Conservation (phyloP, 768 basidiomycete genomes). For the Fomitopsis pulvina region DNA sequence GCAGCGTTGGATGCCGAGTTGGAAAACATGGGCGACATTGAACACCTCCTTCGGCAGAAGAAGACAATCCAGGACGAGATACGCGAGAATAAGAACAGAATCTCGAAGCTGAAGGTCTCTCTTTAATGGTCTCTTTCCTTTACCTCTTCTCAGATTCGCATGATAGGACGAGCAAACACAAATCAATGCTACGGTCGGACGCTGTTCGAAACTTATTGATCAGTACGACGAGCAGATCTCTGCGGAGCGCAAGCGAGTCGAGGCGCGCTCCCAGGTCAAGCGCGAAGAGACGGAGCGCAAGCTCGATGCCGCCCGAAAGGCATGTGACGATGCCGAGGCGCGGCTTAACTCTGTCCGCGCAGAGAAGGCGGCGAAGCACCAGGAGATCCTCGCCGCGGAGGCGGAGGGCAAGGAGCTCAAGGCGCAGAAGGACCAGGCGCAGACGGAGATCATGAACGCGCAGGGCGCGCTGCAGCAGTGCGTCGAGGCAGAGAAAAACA, state of each 20-base stretch:
- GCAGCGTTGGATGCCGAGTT: conserved; percentile 33
- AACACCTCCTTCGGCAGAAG: conserved; percentile 32
- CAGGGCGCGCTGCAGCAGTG: conserved; percentile 45
- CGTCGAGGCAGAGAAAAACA: conserved; percentile 47
- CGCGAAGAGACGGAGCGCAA: conserved; percentile 50
- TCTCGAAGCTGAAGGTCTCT: conserved; percentile 41
- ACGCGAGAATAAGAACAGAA: conserved; percentile 35
- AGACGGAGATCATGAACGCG: conserved; percentile 37
- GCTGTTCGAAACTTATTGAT: conserved; percentile 26
- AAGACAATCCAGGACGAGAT: conserved; percentile 33
- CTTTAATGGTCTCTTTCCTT: neutral
- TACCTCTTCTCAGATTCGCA: neutral
- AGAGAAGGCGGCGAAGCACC: conserved; percentile 5
- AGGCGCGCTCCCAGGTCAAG: conserved; percentile 51
- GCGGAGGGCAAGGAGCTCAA: conserved; percentile 3
- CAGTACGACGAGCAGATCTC: conserved; percentile 41
- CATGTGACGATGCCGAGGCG: conserved; percentile 33
- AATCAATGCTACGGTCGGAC: conserved; percentile 37
- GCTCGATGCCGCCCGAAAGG: conserved; percentile 40
- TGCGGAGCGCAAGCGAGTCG: conserved; percentile 48
- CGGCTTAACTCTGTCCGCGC: conserved; percentile 4
- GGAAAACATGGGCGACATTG: conserved; percentile 38
- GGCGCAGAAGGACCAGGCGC: conserved; percentile 25
- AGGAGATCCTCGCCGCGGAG: neutral
- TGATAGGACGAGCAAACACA: conserved; percentile 43